Base-by-base conservation (phyloP, 2,329 filamentous ascomycete genomes). In the Colletotrichum sp. region DNA sequence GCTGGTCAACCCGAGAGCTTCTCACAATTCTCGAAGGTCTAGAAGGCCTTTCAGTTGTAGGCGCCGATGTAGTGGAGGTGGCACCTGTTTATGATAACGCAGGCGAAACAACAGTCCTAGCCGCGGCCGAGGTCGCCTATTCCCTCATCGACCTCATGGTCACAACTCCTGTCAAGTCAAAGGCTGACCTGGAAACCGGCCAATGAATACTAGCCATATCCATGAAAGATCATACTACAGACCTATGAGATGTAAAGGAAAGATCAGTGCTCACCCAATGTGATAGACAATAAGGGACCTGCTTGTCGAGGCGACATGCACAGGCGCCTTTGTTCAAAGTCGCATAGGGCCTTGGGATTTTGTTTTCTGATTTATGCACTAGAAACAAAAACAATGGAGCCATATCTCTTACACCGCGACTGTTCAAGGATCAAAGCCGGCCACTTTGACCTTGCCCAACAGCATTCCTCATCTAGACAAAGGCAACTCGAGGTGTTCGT, bases 51-150 rank as follows among this genome's bases (percentile, higher is more conserved):
- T 94, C 95, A 78, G 87, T 96, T 8, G 91, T 96, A 1, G 95
- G 94, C 2, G 95, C 93, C 0, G 95, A 96, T 85, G 90, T 96
- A 64, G 95, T 96, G 5, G 95, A 96, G 85, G 94, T 96, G 8
- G 91, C 93, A 3, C 95, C 95, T 0, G 92, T 91, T 6, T 96
- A 96, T 83, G 95, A 96, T 85, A 93, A 93, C 24, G 87, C 86
- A 13, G 94, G 91, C 5, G 95, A 96, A 85, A 92, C 90, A 32
- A 97, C 95, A 6, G 92, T 92, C 4, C 83, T 96, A 66, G 93
- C 93, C 3, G 95, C 92, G 15, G 93, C 94, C 21, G 93, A 96
- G 86, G 88, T 96, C 49, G 93, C 89, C 0, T 95, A 92, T 83
- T 94, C 95, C 82, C 88, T 96, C 21, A 85, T 96, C 78, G 95